Base-by-base conservation (phyloP, 768 basidiomycete species). In the Phanerodontia chrysosporium region DNA sequence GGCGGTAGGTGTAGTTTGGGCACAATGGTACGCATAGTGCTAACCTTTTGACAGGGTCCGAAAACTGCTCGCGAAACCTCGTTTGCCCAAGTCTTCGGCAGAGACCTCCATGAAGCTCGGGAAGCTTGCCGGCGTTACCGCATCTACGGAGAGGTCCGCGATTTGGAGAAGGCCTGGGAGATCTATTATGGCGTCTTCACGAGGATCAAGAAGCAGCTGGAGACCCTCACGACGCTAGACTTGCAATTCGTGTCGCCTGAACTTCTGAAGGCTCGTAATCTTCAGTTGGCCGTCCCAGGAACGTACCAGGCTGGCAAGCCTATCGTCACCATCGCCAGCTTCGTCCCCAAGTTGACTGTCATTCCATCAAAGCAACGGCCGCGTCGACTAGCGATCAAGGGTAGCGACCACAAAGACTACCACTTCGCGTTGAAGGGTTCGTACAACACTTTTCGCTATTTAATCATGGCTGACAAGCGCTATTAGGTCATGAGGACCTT, bases 81-180 rank as follows among this genome's bases (percentile, higher is more conserved):
- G 0, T 99, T 99, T 72, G 83, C 85, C 4, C 96, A 98, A 73
- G 89, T 88, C 4, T 98, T 96, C 65, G 94, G 95, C 1, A 82
- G 93, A 58, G 96, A 98, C 67, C 78, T 99, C 28, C 85, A 85
- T 28, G 94, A 96, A 67, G 97, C 97, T 13, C 84, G 94, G 44
- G 94, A 95, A 67, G 92, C 93, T 32, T 93, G 92, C 64, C 82
- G 87, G 51, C 83, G 92, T 52, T 99, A 89, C 76, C 87, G 89
- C 44, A 80, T 83, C 24, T 91, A 90, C 67, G 91, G 91, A 25
- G 95, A 99, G 69, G 81, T 85, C 57, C 85, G 84, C 51, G 94
- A 98, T 69, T 76, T 99, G 49, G 97, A 98, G 70, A 92, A 91
- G 68, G 97, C 97, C 30, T 99, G 97, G 97, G 97, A 98, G 67